Evolutionary conservation across 257 asterid genomes (phyloP), one percentile per base, ranked within the genome.

Genomic region (Datura wrightii): DNA sequence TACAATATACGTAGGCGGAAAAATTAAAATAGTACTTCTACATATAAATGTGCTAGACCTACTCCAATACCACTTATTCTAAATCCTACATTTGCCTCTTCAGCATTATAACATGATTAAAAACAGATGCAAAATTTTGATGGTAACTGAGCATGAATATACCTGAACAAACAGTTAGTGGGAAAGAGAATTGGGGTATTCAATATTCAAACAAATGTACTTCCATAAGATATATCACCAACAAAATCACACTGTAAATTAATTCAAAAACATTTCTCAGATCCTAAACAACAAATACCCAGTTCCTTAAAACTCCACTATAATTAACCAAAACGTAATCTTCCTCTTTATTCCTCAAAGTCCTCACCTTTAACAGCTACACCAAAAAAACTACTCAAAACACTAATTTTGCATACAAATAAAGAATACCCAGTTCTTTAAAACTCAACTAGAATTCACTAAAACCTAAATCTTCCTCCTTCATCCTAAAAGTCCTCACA

Each of bases 261-360:
- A 72, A 3, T 19, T 9, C 13, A 13, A 13, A 8, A 60, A 24
- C 59, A 76, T 6, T 48, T 14, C 81, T 24, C 44, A 14, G 41
- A 7, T 31, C 80, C 11, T 48, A 74, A 44, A 0, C 81, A 66
- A 66, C 18, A 11, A 58, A 58, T 18, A 58, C 69, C 15, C 16
- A 62, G 10, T 13, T 76, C 62, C 82, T 76, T 0, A 76, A 24
- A 76, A 31, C 44, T 1, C 82, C 82, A 48, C 10, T 24, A 24
- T 5, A 24, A 50, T 1, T 6, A 2, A 7, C 24, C 37, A 48
- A 50, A 76, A 50, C 59, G 11, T 0, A 1, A 48, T 13, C 19
- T 74, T 48, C 80, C 59, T 74, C 42, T 74, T 44, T 10, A 39
- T 8, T 41, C 54, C 79, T 42, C 55, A 70, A 70, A 71, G 53